A percentile compares a stretch with the other conserved stretches of the same genome.
Conservation (phyloP, 495 filamentous ascomycete species). For the Podospora fimiseda region DNA sequence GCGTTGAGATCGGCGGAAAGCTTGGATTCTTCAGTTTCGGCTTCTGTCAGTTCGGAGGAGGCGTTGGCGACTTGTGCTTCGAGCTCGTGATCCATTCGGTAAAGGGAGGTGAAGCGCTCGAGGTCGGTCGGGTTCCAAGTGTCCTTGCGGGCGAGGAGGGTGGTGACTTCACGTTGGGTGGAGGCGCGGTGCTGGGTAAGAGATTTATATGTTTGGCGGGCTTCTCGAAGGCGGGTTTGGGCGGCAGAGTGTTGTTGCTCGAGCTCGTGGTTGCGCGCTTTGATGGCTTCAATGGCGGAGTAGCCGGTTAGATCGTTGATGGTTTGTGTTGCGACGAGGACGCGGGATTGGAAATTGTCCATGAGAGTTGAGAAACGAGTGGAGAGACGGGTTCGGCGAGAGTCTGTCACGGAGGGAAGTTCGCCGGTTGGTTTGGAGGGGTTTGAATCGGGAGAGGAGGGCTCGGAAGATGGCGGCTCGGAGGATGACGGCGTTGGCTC, state of each 20-base stretch:
- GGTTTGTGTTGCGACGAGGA: conserved; percentile 76
- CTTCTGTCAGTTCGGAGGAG: conserved; percentile 59
- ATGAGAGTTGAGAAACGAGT: conserved; percentile 72
- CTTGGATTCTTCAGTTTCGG: conserved; percentile 72
- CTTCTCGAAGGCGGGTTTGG: conserved; percentile 57
- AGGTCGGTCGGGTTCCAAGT: conserved; percentile 82
- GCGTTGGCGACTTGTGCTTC: conserved; percentile 80
- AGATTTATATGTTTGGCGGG: conserved; percentile 68
- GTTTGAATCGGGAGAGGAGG: conserved; percentile 1
- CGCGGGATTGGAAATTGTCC: conserved; percentile 80
- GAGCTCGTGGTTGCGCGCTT: conserved; percentile 63
- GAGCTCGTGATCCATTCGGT: conserved; percentile 86
- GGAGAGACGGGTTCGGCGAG: conserved; percentile 62
- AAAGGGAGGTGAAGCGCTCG: conserved; percentile 89
- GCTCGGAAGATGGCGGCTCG: neutral
- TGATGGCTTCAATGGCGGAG: conserved; percentile 81
- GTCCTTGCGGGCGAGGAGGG: conserved; percentile 87
- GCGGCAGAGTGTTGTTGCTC: conserved; percentile 60
- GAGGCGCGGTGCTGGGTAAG: conserved; percentile 72
- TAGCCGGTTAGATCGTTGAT: conserved; percentile 94
- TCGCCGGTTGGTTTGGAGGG: neutral
- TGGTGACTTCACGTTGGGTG: conserved; percentile 93
- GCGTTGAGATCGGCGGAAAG: conserved; percentile 65
- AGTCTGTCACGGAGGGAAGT: conserved; percentile 74
- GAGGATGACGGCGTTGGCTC: neutral